Percentiles rank a stretch among this genome's conserved stretches.
Evolutionary conservation across 768 basidiomycete genomes (phyloP).

Genomic region (Calocybe gangraenosa): DNA sequence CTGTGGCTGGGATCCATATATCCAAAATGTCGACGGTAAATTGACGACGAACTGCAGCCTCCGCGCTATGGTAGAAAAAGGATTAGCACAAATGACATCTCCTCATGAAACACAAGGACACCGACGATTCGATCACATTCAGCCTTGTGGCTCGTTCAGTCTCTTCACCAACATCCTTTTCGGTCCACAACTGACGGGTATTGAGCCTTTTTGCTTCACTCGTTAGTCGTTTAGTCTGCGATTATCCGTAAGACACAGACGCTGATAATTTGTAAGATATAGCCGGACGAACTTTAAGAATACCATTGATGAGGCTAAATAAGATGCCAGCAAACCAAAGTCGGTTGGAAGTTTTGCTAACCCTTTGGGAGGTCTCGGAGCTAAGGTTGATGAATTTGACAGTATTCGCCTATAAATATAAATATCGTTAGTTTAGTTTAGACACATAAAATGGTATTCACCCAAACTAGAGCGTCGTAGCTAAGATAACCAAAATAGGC

Average conservation of each 20-base stretch:
- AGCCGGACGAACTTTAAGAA: slow-evolving; percentile 52
- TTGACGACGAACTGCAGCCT: slow-evolving; percentile 67
- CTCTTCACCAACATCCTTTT: slow-evolving; percentile 66
- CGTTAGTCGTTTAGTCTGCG: slow-evolving; percentile 56
- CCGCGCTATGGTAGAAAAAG: slow-evolving; percentile 39
- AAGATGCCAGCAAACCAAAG: slow-evolving; percentile 89
- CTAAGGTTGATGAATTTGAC: slow-evolving; percentile 60
- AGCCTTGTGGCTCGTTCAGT: slow-evolving; percentile 63
- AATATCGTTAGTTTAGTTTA: slow-evolving; percentile 3
- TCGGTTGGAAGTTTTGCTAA: slow-evolving; percentile 66
- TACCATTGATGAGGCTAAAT: slow-evolving; percentile 68
- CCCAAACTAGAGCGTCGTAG: slow-evolving; percentile 85
- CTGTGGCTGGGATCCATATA: slow-evolving; percentile 85
- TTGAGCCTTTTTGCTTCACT: slow-evolving; percentile 55
- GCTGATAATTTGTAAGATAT: not conserved
- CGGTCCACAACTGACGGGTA: slow-evolving; percentile 41
- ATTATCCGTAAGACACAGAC: not conserved
- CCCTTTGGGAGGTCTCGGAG: slow-evolving; percentile 55
- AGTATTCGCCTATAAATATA: slow-evolving; percentile 55
- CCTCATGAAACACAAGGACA: slow-evolving; percentile 6
- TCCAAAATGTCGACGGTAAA: slow-evolving; percentile 84
- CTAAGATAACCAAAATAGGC: slow-evolving; percentile 85
- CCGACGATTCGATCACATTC: slow-evolving; percentile 52
- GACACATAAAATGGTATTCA: slow-evolving; percentile 28
- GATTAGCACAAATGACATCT: not conserved